Evolutionary conservation across 2,329 filamentous ascomycete genomes (phyloP).

Genomic region (Lachnum nothofagi): DNA sequence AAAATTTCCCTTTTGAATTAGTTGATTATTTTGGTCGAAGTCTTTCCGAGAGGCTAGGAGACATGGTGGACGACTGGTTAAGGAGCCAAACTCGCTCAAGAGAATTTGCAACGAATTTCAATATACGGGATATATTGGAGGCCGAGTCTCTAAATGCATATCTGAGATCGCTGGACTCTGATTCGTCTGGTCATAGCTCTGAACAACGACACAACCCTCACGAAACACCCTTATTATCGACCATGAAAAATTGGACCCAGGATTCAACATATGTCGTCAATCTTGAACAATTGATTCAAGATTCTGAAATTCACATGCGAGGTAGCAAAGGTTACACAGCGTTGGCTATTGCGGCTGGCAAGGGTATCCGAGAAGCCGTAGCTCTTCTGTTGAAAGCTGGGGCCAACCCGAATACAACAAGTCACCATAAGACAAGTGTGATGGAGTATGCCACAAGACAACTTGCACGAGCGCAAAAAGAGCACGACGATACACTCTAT

Average conservation of each 20-base stretch:
- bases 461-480: background rate
- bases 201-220: too few relatives aligned
- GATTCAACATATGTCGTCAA: background rate
- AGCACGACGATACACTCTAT: background rate
- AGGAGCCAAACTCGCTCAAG: background rate
- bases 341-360: constrained; percentile 1
- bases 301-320: constrained; percentile 1
- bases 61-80: background rate
- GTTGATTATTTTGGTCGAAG: background rate
- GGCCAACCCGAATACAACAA: constrained; percentile 5
- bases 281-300: background rate
- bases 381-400: background rate
- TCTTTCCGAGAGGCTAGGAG: background rate
- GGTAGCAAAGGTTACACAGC: constrained; percentile 1
- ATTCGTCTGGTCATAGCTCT: too few relatives aligned
- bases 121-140: background rate
- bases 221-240: background rate
- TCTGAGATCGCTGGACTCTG: too few relatives aligned
- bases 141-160: too few relatives aligned
- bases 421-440: background rate
- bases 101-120: background rate
- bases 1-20: background rate
- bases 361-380: background rate
- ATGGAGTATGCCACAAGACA: background rate
- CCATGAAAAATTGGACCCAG: background rate